Base-by-base conservation (phyloP, 768 basidiomycete genomes). In the Cystobasidium onofrii region DNA sequence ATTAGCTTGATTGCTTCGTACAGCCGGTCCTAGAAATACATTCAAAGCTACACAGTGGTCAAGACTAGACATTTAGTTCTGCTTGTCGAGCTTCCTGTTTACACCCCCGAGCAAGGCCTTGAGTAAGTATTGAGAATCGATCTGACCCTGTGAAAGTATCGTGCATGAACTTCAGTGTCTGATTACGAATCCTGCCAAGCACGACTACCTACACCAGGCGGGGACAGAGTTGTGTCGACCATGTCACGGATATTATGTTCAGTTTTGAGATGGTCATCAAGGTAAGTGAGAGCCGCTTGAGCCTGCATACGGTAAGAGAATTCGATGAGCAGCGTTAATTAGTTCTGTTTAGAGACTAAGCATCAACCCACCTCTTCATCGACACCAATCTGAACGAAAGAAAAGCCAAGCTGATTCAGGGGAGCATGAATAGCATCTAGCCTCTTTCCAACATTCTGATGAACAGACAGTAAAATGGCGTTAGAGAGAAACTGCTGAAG, bases 351-450 rank as follows among this genome's bases (percentile, higher is more conserved):
- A 4, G n/a, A 20, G 63, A 15, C 1, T 18, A 25, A 71, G 34
- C 34, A 50, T 34, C 60, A 2, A 23, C 71, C 23, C 34, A 66
- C 74, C 31, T 74, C 74, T 31, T 74, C 74, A 46, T 81, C 80
- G 55, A 85, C 79, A 3, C 89, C 89, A 41, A 90, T 86, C 79
- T 90, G 89, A 0, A 90, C 85, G 64, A 90, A 88, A 75, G 89
- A 88, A 33, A 85, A 80, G 12, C 84, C 83, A 4, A 85, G 80
- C 78, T 83, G 83, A n/a, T 81, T 79, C 0, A 81, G 76, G 29
- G 79, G 83, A 64, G 80, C 79, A 1, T 77, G 77, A 0, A 78
- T 80, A 43, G 78, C 78, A 43, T 78, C 77, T 18, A 78, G 66
- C 6, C 75, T 41, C 36, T 50, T 29, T 10, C 74, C 77, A 7